phyloP scores from a whole-genome alignment of 179 eudicot species.

The Beta macrorhiza region DNA sequence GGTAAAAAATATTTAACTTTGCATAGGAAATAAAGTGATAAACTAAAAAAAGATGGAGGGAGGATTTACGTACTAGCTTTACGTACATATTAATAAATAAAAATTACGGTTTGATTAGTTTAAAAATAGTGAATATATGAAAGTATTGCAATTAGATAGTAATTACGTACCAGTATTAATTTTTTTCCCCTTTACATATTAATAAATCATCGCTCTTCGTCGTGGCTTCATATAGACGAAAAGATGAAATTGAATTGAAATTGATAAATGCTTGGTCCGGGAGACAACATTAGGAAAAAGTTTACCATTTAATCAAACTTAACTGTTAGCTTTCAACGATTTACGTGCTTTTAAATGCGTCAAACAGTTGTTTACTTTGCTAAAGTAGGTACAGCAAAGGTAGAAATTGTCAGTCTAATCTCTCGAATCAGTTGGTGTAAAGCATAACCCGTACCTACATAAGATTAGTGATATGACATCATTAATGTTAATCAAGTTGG shows the following conservation, averaged over 20 bases:
- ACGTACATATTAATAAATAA: too few species aligned
- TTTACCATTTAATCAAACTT: slow-evolving; percentile 5
- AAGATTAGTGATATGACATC: slow-evolving; percentile 23
- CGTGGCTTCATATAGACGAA: neutral
- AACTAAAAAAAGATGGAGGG: too few species aligned
- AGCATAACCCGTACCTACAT: slow-evolving; percentile 8
- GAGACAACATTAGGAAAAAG: slow-evolving; percentile 27
- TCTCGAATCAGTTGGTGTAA: slow-evolving; percentile 22
- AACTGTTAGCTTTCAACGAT: slow-evolving; percentile 13
- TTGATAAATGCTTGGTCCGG: neutral
- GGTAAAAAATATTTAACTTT: too few species aligned
- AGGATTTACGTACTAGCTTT: too few species aligned
- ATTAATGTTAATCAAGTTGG: slow-evolving; percentile 15
- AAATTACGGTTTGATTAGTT: too few species aligned
- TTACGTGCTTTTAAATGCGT: slow-evolving; percentile 10
- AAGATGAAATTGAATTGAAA: neutral
- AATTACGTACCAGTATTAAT: too few species aligned
- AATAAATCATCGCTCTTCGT: too few species aligned
- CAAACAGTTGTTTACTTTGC: slow-evolving; percentile 22
- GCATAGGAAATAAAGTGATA: too few species aligned
- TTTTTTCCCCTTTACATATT: too few species aligned
- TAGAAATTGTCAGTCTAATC: slow-evolving; percentile 22
- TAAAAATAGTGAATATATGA: too few species aligned
- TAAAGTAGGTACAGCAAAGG: neutral
- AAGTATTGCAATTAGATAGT: too few species aligned